A percentile compares a stretch with the other conserved stretches of the same genome.
Conservation (phyloP, 2,329 filamentous ascomycete genomes). For the Cercospora brassicicola region DNA sequence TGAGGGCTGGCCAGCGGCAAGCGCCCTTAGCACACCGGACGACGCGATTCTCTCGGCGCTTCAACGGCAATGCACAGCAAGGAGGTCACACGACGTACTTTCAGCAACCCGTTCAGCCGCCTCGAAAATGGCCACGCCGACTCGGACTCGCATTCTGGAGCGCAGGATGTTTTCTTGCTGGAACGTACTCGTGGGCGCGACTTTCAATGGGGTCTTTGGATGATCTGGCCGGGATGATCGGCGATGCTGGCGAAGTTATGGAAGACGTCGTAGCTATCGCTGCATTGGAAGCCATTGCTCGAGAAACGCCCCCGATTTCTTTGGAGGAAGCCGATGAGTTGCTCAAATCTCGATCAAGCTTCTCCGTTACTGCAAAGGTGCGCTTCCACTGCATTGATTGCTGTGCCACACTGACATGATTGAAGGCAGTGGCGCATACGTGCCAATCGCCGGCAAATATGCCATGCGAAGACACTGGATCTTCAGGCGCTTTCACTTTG, state of each 20-base stretch:
- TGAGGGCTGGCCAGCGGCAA: slow-evolving; percentile 13
- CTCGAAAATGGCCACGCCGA: slow-evolving; percentile 25
- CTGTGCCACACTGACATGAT: background rate
- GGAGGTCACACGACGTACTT: slow-evolving; percentile 36
- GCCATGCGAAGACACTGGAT: slow-evolving; percentile 36
- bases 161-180: slow-evolving; percentile 27
- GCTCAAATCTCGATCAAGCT: slow-evolving; percentile 26
- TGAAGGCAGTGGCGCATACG: slow-evolving; percentile 29
- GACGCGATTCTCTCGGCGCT: slow-evolving; percentile 25
- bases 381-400: background rate
- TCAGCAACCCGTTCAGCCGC: slow-evolving; percentile 31
- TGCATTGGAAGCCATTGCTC: slow-evolving; percentile 23
- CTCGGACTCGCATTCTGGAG: slow-evolving; percentile 28
- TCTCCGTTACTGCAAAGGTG: slow-evolving; percentile 28
- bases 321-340: slow-evolving; percentile 28
- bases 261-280: slow-evolving; percentile 26
- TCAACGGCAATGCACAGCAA: slow-evolving; percentile 26
- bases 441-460: slow-evolving; percentile 33
- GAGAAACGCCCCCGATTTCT: slow-evolving; percentile 26
- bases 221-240: slow-evolving; percentile 12
- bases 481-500: slow-evolving; percentile 25
- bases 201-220: slow-evolving; percentile 14
- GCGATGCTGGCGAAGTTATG: slow-evolving; percentile 15
- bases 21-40: slow-evolving; percentile 4
- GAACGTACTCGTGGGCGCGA: slow-evolving; percentile 24